phyloP scores from a whole-genome alignment of 176 grass and related monocot genomes.

The Oryza officinalis region DNA sequence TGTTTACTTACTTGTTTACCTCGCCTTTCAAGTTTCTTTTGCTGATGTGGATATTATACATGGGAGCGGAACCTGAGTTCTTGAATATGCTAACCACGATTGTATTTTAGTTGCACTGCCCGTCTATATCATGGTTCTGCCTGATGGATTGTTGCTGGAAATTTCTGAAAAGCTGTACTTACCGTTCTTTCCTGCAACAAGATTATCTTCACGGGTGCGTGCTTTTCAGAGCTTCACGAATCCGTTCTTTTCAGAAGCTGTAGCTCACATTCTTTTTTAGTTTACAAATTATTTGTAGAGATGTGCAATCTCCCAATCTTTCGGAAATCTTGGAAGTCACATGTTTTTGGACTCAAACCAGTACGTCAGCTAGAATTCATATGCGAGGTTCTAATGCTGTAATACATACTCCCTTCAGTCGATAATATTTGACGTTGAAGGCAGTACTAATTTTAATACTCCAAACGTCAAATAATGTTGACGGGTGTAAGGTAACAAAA shows the following conservation, averaged over 20 bases:
- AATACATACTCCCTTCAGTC: too few species aligned
- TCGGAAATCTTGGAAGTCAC: background rate
- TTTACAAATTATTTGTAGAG: background rate
- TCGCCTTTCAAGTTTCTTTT: constrained; percentile 4
- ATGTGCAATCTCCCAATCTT: background rate
- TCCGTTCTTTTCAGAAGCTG: background rate
- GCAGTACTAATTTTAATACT: too few species aligned
- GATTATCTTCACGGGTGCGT: background rate
- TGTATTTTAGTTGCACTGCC: background rate
- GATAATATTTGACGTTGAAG: too few species aligned
- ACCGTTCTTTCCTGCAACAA: background rate
- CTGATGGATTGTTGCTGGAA: background rate
- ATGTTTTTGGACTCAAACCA: too few species aligned
- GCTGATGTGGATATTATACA: background rate
- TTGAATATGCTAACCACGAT: background rate
- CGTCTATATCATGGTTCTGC: background rate
- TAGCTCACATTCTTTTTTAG: background rate
- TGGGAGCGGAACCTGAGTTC: background rate
- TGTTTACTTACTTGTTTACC: background rate
- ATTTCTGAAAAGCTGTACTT: background rate
- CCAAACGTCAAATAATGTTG: too few species aligned
- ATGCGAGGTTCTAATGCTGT: too few species aligned
- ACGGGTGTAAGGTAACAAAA: too few species aligned
- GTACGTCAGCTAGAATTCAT: too few species aligned
- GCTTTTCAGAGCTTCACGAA: background rate